Evolutionary conservation across 225 moss, liverwort and hornwort genomes (phyloP).

Genomic region (Physcomitrellopsis africana): DNA sequence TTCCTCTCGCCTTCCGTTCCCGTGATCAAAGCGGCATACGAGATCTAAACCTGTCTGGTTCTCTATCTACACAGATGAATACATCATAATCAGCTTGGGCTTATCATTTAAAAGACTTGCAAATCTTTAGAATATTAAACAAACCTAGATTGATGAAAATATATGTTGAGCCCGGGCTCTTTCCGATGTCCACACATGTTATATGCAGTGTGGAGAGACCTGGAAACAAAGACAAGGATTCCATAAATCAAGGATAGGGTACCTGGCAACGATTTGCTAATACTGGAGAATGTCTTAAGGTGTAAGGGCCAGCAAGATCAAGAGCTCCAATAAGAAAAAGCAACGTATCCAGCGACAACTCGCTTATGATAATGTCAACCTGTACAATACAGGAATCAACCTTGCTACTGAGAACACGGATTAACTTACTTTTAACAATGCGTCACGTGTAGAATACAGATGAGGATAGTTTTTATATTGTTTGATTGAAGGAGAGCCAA

Average conservation of each 20-base stretch:
- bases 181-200: conserved; percentile 2
- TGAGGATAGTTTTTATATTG: not conserved
- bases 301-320: conserved; percentile 92
- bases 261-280: conserved; percentile 95
- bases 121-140: conserved; percentile 6
- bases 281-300: conserved; percentile 82
- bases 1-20: conserved; percentile 66
- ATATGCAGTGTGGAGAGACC: conserved; percentile 11
- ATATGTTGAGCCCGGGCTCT: not conserved
- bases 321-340: conserved; percentile 92
- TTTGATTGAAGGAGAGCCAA: too few species aligned
- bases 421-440: conserved; percentile 3
- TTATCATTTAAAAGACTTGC: not conserved
- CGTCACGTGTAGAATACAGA: conserved; percentile 7
- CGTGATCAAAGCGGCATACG: conserved; percentile 88
- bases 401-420: conserved; percentile 17
- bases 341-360: conserved; percentile 86
- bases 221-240: conserved; percentile 10
- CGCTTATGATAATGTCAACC: conserved; percentile 91
- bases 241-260: conserved; percentile 14
- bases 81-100: not conserved
- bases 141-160: conserved; percentile 10
- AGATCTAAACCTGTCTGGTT: conserved; percentile 85
- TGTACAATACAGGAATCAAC: conserved; percentile 30
- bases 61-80: conserved; percentile 61